Evolutionary conservation across 371 early-diverging fungal species (phyloP).

Genomic region (Actinomortierella ambigua): DNA sequence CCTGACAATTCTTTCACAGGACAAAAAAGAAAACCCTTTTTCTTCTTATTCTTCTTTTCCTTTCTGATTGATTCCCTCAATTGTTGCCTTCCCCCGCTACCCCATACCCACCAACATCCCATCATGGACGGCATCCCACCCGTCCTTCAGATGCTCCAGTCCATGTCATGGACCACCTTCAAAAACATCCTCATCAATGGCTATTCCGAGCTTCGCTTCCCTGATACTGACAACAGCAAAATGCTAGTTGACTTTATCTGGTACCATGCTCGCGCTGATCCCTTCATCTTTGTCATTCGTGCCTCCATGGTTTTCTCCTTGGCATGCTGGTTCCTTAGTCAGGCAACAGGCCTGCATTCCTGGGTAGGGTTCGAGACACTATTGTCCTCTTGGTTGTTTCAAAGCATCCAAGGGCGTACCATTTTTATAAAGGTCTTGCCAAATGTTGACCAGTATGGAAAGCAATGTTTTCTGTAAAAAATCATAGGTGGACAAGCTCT

Average conservation of each 20-base stretch:
- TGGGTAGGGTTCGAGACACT: too few species aligned
- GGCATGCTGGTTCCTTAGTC: conserved; percentile 35
- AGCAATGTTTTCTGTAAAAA: too few species aligned
- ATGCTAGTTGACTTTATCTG: conserved; percentile 19
- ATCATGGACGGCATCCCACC: not conserved
- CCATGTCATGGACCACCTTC: conserved; percentile 26
- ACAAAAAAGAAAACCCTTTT: too few species aligned
- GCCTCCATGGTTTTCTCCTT: conserved; percentile 10
- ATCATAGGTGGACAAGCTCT: conserved; percentile 61
- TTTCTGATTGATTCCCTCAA: too few species aligned
- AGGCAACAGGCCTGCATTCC: conserved; percentile 41
- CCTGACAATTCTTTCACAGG: too few species aligned
- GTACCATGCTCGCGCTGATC: conserved; percentile 32
- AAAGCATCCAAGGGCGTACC: too few species aligned
- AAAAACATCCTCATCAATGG: conserved; percentile 12
- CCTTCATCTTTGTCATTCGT: conserved; percentile 37
- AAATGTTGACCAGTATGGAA: too few species aligned
- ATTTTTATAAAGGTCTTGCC: too few species aligned
- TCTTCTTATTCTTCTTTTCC: too few species aligned
- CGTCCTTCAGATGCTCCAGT: conserved; percentile 4
- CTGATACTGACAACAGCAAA: conserved; percentile 18
- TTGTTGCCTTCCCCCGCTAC: too few species aligned
- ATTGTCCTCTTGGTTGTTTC: too few species aligned
- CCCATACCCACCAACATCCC: too few species aligned
- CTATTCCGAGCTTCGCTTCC: conserved; percentile 25